Evolutionary conservation across 345 rosid genomes (phyloP).

Genomic region (Trapa bicornis): DNA sequence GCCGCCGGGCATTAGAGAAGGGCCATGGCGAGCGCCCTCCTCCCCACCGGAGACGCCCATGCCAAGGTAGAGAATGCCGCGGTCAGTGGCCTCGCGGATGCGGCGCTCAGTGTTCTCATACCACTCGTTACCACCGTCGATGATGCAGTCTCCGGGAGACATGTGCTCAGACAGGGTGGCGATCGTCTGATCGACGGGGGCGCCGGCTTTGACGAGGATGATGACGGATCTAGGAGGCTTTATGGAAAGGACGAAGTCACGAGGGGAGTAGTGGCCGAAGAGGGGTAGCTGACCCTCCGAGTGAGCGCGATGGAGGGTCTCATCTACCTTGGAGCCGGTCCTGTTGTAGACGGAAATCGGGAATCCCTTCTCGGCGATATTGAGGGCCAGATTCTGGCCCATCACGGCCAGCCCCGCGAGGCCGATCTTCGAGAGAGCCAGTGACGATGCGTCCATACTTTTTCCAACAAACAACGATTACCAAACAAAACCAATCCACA

Average conservation of each 20-base stretch:
- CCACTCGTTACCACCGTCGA: conserved; percentile 98
- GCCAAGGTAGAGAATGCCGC: conserved; percentile 75
- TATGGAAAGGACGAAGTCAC: conserved; percentile 84
- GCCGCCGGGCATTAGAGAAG: conserved; percentile 95
- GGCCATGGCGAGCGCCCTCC: conserved; percentile 25
- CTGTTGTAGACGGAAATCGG: conserved; percentile 95
- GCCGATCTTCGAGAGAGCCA: conserved; percentile 66
- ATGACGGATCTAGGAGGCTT: conserved; percentile 78
- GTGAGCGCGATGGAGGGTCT: conserved; percentile 60
- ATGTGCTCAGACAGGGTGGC: conserved; percentile 62
- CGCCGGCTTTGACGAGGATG: conserved; percentile 83
- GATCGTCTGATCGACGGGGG: conserved; percentile 91
- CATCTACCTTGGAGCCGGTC: conserved; percentile 80
- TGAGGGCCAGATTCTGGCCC: conserved; percentile 94
- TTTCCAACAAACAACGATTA: not conserved
- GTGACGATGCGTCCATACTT: conserved; percentile 50
- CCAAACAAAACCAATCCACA: no score
- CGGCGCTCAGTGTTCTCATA: conserved; percentile 85
- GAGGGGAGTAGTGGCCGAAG: conserved; percentile 59
- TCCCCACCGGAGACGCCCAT: conserved; percentile 99
- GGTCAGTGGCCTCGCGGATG: conserved; percentile 44
- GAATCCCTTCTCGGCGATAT: conserved; percentile 89
- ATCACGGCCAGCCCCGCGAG: conserved; percentile 96
- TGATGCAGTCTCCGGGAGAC: conserved; percentile 75
- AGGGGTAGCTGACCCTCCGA: conserved; percentile 67